Percentiles rank a stretch among this genome's conserved stretches.
phyloP scores from a whole-genome alignment of 2,329 filamentous ascomycete genomes.

The Penicillium sumatraense region DNA sequence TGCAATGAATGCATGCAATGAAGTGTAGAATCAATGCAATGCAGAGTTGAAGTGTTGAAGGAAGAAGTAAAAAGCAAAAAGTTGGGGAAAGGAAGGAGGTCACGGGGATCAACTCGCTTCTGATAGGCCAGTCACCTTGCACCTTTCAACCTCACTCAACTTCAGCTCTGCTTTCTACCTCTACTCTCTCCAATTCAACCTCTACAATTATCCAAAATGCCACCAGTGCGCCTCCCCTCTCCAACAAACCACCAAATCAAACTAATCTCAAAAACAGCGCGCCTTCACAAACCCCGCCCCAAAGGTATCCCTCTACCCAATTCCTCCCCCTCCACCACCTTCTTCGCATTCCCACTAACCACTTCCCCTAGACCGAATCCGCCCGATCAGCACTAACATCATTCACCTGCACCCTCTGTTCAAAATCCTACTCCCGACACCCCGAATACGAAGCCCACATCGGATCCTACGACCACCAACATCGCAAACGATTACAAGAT shows the following conservation, averaged over 20 bases:
- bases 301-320: conserved; percentile 42
- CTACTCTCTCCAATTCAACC: background rate
- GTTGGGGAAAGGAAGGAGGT: conserved; percentile 14
- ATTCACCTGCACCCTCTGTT: conserved; percentile 85
- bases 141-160: background rate
- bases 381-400: conserved; percentile 78
- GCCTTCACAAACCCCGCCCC: conserved; percentile 53
- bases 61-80: conserved; percentile 5
- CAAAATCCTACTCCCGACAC: conserved; percentile 92
- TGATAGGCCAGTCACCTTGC: conserved; percentile 16
- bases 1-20: no score
- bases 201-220: conserved; percentile 26
- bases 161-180: background rate
- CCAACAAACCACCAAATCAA: background rate
- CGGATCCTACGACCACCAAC: conserved; percentile 91
- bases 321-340: background rate
- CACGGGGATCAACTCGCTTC: conserved; percentile 13
- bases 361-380: conserved; percentile 54
- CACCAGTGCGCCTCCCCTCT: conserved; percentile 36
- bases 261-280: conserved; percentile 37
- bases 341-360: background rate
- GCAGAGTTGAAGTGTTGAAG: background rate
- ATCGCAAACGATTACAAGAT: conserved; percentile 70
- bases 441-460: conserved; percentile 97
- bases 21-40: conserved; percentile 9